phyloP scores from a whole-genome alignment of 257 asterid genomes.

The Cruciata laevipes region DNA sequence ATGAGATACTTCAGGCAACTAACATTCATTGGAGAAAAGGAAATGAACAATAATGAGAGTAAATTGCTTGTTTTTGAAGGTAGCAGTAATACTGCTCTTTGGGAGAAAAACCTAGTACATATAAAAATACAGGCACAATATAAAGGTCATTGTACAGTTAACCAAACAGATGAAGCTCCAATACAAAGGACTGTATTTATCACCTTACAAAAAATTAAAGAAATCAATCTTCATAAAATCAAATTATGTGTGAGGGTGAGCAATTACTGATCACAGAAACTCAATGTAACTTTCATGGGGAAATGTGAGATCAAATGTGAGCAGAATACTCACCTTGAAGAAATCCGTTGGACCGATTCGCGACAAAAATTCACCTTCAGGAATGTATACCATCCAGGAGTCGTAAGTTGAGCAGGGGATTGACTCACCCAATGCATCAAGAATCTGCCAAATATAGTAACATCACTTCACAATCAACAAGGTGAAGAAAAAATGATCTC shows the following conservation, averaged over 20 bases:
- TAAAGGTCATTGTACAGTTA: not conserved
- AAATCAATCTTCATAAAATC: constrained; percentile 1
- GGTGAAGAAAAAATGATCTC: not conserved
- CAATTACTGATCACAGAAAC: not conserved
- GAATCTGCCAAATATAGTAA: constrained; percentile 44
- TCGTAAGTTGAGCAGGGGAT: constrained; percentile 64
- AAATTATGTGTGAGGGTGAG: not conserved
- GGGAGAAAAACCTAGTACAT: not conserved
- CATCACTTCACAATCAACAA: not conserved
- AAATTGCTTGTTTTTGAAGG: not conserved
- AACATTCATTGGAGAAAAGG: not conserved
- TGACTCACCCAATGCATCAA: constrained; percentile 88
- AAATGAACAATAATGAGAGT: not conserved
- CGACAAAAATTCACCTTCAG: constrained; percentile 95
- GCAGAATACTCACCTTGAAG: constrained; percentile 49
- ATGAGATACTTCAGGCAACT: not conserved
- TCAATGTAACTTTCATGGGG: not conserved
- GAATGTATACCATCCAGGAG: constrained; percentile 93
- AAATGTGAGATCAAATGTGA: not conserved
- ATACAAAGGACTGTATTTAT: not conserved
- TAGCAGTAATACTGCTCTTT: too few species aligned
- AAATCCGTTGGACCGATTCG: constrained; percentile 96
- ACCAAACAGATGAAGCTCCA: not conserved
- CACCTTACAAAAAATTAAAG: not conserved
- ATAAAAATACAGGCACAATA: not conserved